These are phyloP conservation scores for Phytophthora sojae DNA, from an alignment of 352 stramenopile species.

Conservation along the genomic window DNA sequence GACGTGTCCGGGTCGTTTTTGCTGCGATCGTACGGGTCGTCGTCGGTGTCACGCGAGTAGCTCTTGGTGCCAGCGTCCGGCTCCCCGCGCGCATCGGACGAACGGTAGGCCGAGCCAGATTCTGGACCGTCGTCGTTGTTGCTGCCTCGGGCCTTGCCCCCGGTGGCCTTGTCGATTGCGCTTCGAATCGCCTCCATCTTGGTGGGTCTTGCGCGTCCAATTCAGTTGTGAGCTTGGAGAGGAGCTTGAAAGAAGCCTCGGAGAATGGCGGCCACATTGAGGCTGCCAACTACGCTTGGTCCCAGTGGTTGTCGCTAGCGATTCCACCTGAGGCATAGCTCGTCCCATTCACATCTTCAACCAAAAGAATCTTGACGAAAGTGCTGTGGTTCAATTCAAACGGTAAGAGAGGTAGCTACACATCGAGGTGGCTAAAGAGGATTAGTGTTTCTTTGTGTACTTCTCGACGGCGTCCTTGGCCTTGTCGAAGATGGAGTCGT, in stretches of 20 bases:
- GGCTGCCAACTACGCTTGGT: background rate
- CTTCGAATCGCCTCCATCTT: conserved; percentile 28
- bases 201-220: conserved; percentile 5
- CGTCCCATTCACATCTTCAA: background rate
- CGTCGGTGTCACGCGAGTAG: conserved; percentile 27
- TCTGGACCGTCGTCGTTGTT: conserved; percentile 11
- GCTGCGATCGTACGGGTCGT: conserved; percentile 16
- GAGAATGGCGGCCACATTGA: background rate
- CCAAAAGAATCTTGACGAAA: background rate
- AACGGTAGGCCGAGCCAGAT: conserved; percentile 21
- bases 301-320: background rate
- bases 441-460: conserved; percentile 24
- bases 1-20: conserved; percentile 13
- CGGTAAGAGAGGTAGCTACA: background rate
- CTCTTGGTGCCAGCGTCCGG: conserved; percentile 27
- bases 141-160: conserved; percentile 10
- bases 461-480: conserved; percentile 28
- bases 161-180: conserved; percentile 23
- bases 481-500: conserved; percentile 36
- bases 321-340: background rate
- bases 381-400: background rate
- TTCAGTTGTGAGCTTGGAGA: conserved; percentile 33
- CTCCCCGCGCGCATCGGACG: conserved; percentile 24
- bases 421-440: background rate
- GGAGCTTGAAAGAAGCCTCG: background rate